phyloP scores from a whole-genome alignment of 2,329 filamentous ascomycete species.

The Pseudonectria buxi region DNA sequence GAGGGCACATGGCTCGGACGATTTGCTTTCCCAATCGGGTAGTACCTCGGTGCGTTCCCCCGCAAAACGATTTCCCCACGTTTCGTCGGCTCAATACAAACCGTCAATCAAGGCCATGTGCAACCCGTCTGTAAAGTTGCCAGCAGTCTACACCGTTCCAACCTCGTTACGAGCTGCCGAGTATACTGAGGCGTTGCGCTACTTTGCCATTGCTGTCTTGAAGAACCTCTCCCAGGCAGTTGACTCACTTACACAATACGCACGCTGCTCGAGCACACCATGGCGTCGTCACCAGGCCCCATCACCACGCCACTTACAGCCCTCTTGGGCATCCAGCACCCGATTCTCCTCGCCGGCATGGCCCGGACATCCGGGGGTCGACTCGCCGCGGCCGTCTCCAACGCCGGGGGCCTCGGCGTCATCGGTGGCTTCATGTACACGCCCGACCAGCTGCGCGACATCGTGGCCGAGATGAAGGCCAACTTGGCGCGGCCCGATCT shows the following conservation, averaged over 20 bases:
- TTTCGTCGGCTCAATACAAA: slow-evolving; percentile 9
- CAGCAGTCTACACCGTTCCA: too few species aligned
- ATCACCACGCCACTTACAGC: slow-evolving; percentile 72
- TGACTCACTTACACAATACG: slow-evolving; percentile 1
- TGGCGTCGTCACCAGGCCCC: slow-evolving; percentile 38
- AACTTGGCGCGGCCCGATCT: slow-evolving; percentile 59
- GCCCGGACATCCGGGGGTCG: slow-evolving; percentile 72
- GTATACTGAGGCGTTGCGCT: too few species aligned
- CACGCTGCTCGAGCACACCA: slow-evolving; percentile 14
- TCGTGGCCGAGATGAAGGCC: slow-evolving; percentile 80
- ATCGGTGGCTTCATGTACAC: slow-evolving; percentile 68
- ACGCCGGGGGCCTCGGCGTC: slow-evolving; percentile 77
- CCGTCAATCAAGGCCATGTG: too few species aligned
- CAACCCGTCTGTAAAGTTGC: too few species aligned
- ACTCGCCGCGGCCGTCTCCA: slow-evolving; percentile 80
- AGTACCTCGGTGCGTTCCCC: slow-evolving; percentile 27
- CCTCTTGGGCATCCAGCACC: slow-evolving; percentile 78
- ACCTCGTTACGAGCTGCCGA: too few species aligned
- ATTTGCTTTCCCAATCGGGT: slow-evolving; percentile 25
- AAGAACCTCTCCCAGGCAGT: neutral
- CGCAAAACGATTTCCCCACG: slow-evolving; percentile 16
- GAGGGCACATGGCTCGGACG: slow-evolving; percentile 7
- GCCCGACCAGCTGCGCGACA: slow-evolving; percentile 65
- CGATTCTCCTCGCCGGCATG: slow-evolving; percentile 91
- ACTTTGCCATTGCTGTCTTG: too few species aligned